Evolutionary conservation across 306 rosid genomes (phyloP).

Genomic region (Citrullus mucosospermus): DNA sequence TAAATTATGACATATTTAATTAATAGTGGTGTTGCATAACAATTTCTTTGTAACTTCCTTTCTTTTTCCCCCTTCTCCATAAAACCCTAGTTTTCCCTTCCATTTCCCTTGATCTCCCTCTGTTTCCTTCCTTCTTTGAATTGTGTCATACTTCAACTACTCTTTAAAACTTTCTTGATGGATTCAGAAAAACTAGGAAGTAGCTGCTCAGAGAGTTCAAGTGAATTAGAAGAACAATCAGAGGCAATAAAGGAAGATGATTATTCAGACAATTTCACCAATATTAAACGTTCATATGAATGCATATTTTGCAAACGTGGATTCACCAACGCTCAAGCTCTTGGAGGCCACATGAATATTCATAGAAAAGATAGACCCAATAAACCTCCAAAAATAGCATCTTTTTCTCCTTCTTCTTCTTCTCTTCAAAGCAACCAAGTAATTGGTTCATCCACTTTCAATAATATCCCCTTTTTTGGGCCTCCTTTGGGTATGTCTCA

Average conservation of each 20-base stretch:
- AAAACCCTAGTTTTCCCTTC: no score
- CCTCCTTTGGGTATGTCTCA: background rate
- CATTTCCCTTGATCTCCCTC: no score
- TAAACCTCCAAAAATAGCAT: background rate
- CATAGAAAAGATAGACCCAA: conserved; percentile 4
- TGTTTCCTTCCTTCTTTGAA: no score
- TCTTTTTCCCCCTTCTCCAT: no score
- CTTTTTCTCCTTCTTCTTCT: background rate
- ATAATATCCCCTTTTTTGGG: background rate
- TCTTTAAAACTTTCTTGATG: background rate
- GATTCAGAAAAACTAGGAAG: background rate
- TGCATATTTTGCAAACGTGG: conserved; percentile 2
- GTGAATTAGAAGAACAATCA: conserved; percentile 3
- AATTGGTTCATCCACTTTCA: background rate
- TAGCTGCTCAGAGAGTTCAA: background rate
- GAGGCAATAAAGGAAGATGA: background rate
- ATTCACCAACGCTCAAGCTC: conserved; percentile 6
- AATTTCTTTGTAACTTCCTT: no score
- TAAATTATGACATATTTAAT: no score
- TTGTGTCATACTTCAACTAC: no score
- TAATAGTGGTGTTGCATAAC: no score
- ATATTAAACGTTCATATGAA: background rate
- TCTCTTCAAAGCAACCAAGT: background rate
- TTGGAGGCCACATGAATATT: conserved; percentile 6
- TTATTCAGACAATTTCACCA: background rate